These are phyloP conservation scores for Cryphonectria naterciae DNA, from an alignment of 2,329 filamentous ascomycete genomes.

Conservation along the genomic window DNA sequence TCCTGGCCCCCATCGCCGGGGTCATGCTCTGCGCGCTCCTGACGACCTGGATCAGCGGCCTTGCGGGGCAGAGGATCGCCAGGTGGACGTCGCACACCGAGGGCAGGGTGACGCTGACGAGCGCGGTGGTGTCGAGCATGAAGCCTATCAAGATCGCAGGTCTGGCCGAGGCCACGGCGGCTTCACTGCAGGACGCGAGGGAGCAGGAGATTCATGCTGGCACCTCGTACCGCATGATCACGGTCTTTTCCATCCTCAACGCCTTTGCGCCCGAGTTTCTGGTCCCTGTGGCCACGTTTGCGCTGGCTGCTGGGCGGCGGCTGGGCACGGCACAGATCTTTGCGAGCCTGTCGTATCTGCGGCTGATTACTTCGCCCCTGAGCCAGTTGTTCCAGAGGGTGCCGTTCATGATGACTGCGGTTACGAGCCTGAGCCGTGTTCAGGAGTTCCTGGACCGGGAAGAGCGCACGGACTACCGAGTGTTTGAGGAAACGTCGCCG, in stretches of 20 bases:
- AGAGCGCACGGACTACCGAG: constrained; percentile 21
- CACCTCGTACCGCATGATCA: constrained; percentile 35
- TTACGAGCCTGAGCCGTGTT: constrained; percentile 26
- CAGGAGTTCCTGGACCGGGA: constrained; percentile 28
- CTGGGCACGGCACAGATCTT: constrained; percentile 18
- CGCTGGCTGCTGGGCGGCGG: constrained; percentile 11
- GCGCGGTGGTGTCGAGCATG: constrained; percentile 24
- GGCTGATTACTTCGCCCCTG: constrained; percentile 26
- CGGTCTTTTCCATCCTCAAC: constrained; percentile 20
- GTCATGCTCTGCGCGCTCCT: constrained; percentile 29
- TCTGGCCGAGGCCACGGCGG: constrained; percentile 33
- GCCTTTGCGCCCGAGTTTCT: constrained; percentile 29
- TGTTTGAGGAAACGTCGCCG: neutral
- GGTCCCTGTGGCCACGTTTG: constrained; percentile 19
- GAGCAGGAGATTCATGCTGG: constrained; percentile 37
- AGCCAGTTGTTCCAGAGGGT: constrained; percentile 30
- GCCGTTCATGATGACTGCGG: constrained; percentile 29
- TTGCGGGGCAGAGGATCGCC: constrained; percentile 39
- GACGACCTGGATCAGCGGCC: constrained; percentile 36
- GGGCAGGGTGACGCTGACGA: constrained; percentile 31
- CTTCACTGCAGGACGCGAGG: constrained; percentile 37
- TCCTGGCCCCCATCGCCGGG: constrained; percentile 18
- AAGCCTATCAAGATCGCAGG: constrained; percentile 26
- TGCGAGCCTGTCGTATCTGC: constrained; percentile 25
- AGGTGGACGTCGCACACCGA: constrained; percentile 31